These are phyloP conservation scores for Glomus cerebriforme DNA, from an alignment of 192 early-diverging fungal genomes.

Conservation along the genomic window DNA sequence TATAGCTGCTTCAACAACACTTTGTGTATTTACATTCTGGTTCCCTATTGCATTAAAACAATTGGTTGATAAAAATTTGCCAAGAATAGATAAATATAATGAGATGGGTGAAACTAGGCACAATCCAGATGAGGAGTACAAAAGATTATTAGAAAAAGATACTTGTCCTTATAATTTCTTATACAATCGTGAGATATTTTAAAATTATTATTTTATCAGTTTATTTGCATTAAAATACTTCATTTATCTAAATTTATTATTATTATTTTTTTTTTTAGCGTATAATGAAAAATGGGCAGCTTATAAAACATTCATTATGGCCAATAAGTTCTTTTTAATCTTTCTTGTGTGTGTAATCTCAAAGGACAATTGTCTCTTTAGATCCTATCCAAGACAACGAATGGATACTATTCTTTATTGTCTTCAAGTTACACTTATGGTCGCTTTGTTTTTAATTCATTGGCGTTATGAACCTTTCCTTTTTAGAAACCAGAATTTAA, in stretches of 20 bases:
- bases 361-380: slow-evolving; percentile 69
- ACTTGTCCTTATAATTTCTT: slow-evolving; percentile 63
- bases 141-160: slow-evolving; percentile 43
- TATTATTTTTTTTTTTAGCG: slow-evolving; percentile 28
- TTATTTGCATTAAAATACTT: neutral
- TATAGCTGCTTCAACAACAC: slow-evolving; percentile 34
- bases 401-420: slow-evolving; percentile 52
- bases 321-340: slow-evolving; percentile 56
- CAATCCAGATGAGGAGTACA: slow-evolving; percentile 41
- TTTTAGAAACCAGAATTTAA: slow-evolving; percentile 56
- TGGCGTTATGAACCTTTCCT: slow-evolving; percentile 61
- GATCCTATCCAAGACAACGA: slow-evolving; percentile 40
- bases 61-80: slow-evolving; percentile 36
- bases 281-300: slow-evolving; percentile 48
- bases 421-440: slow-evolving; percentile 49
- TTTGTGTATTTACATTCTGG: slow-evolving; percentile 40
- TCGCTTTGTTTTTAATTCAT: slow-evolving; percentile 56
- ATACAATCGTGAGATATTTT: slow-evolving; percentile 55
- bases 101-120: slow-evolving; percentile 34
- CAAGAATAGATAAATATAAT: slow-evolving; percentile 47
- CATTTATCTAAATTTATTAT: neutral
- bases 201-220: neutral
- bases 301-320: slow-evolving; percentile 59
- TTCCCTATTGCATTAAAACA: slow-evolving; percentile 45
- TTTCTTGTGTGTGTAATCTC: slow-evolving; percentile 49